A percentile compares a stretch with the other conserved stretches of the same genome.
These are phyloP conservation scores for Phytophthora syringae DNA, from an alignment of 352 stramenopile species.

Conservation along the genomic window DNA sequence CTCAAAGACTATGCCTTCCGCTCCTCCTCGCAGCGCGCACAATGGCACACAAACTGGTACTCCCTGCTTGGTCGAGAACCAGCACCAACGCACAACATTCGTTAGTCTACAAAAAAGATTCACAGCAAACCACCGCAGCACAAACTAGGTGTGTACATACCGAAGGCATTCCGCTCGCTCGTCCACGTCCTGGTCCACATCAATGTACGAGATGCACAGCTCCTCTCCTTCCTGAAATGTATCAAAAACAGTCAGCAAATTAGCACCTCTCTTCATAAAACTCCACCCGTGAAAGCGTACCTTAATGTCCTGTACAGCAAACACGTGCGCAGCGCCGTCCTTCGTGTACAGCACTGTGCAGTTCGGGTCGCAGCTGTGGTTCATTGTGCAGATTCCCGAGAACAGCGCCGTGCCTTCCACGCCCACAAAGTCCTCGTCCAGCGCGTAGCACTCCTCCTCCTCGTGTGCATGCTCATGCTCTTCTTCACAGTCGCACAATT, in stretches of 20 bases:
- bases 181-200: conserved; percentile 79
- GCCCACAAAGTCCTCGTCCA: conserved; percentile 91
- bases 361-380: conserved; percentile 96
- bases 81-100: conserved; percentile 18
- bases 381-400: conserved; percentile 95
- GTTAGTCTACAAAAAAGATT: conserved; percentile 18
- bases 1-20: conserved; percentile 50
- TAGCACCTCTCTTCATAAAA: not conserved
- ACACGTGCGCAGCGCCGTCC: conserved; percentile 72
- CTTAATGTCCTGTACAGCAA: conserved; percentile 73
- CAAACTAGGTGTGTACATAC: conserved; percentile 34
- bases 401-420: conserved; percentile 96
- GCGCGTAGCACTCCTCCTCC: conserved; percentile 48
- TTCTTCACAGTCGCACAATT: conserved; percentile 47
- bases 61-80: conserved; percentile 48
- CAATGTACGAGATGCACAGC: conserved; percentile 96
- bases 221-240: conserved; percentile 85
- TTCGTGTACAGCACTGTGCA: conserved; percentile 91
- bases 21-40: conserved; percentile 68
- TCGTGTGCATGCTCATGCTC: conserved; percentile 56
- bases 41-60: conserved; percentile 85
- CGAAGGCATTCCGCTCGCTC: conserved; percentile 83
- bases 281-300: conserved; percentile 31
- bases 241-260: conserved; percentile 8
- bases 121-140: not conserved